Conservation (phyloP, 2,329 filamentous ascomycete genomes). For the Aspergillus fumigatus region DNA sequence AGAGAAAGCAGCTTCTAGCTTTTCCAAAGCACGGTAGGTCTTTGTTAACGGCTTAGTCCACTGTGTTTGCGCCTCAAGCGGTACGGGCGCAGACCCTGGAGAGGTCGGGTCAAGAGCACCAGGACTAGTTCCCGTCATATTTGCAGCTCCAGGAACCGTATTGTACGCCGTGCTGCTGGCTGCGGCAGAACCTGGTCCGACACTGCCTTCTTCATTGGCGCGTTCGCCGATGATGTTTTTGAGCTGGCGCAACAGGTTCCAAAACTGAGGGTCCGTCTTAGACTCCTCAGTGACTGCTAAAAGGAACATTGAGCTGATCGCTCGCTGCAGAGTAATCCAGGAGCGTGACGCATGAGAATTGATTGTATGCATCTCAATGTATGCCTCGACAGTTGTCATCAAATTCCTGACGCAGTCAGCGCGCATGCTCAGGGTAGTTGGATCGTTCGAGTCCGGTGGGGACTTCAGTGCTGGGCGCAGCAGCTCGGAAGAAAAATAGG, state of each 20-base stretch:
- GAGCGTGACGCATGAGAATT: slow-evolving; percentile 42
- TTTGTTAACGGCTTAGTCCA: slow-evolving; percentile 46
- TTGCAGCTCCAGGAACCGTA: slow-evolving; percentile 21
- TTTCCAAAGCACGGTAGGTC: slow-evolving; percentile 43
- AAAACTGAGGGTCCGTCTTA: slow-evolving; percentile 37
- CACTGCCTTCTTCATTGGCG: slow-evolving; percentile 33
- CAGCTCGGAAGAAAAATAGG: slow-evolving; percentile 59
- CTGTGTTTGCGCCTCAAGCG: slow-evolving; percentile 36
- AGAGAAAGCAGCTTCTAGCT: slow-evolving; percentile 40
- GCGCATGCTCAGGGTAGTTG: slow-evolving; percentile 39
- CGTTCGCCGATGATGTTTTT: slow-evolving; percentile 43
- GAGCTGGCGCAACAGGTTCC: slow-evolving; percentile 37
- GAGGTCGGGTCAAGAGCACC: slow-evolving; percentile 24
- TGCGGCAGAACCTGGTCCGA: slow-evolving; percentile 14
- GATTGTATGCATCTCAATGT: slow-evolving; percentile 50
- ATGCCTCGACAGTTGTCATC: slow-evolving; percentile 55
- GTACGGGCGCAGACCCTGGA: slow-evolving; percentile 22
- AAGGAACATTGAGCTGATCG: slow-evolving; percentile 45
- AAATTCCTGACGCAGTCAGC: slow-evolving; percentile 54
- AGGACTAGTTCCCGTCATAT: slow-evolving; percentile 21
- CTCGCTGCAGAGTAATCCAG: slow-evolving; percentile 45
- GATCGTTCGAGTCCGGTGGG: slow-evolving; percentile 40
- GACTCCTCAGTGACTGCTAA: slow-evolving; percentile 44
- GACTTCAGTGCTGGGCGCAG: slow-evolving; percentile 58
- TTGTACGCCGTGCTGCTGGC: slow-evolving; percentile 14